phyloP scores from a whole-genome alignment of 768 basidiomycete genomes.

The Lactarius tabidus region DNA sequence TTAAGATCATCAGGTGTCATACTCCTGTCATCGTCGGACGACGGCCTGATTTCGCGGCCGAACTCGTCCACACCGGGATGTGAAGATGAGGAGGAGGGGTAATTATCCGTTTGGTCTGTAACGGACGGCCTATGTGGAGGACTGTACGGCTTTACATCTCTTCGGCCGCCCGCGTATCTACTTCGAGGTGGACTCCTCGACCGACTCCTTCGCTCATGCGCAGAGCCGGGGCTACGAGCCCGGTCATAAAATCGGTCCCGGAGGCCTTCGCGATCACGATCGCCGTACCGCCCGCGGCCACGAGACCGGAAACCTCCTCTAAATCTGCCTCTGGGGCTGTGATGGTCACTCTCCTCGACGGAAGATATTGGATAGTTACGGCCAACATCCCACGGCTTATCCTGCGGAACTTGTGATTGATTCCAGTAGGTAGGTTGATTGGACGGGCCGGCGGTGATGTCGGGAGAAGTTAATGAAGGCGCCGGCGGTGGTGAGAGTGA shows the following conservation, averaged over 20 bases:
- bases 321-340: slow-evolving; percentile 48
- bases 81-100: slow-evolving; percentile 25
- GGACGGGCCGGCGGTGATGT: slow-evolving; percentile 14
- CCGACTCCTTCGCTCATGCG: slow-evolving; percentile 54
- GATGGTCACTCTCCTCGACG: slow-evolving; percentile 50
- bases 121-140: slow-evolving; percentile 41
- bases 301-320: slow-evolving; percentile 58
- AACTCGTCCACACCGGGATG: slow-evolving; percentile 74
- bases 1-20: slow-evolving; percentile 17
- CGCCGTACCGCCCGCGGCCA: slow-evolving; percentile 60
- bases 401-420: slow-evolving; percentile 28
- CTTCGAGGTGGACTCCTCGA: slow-evolving; percentile 65
- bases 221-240: slow-evolving; percentile 36
- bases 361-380: slow-evolving; percentile 47
- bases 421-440: slow-evolving; percentile 12
- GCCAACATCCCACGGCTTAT: slow-evolving; percentile 52
- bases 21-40: slow-evolving; percentile 38
- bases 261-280: slow-evolving; percentile 39
- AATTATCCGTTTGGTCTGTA: slow-evolving; percentile 11
- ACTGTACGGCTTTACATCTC: slow-evolving; percentile 54
- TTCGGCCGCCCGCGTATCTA: slow-evolving; percentile 44
- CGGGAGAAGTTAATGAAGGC: slow-evolving; percentile 4
- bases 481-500: slow-evolving; percentile 26
- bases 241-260: slow-evolving; percentile 43
- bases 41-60: slow-evolving; percentile 71